Percentiles rank a stretch among this genome's conserved stretches.
These are phyloP conservation scores for Solanum rostratum DNA, from an alignment of 257 asterid species.

Conservation along the genomic window DNA sequence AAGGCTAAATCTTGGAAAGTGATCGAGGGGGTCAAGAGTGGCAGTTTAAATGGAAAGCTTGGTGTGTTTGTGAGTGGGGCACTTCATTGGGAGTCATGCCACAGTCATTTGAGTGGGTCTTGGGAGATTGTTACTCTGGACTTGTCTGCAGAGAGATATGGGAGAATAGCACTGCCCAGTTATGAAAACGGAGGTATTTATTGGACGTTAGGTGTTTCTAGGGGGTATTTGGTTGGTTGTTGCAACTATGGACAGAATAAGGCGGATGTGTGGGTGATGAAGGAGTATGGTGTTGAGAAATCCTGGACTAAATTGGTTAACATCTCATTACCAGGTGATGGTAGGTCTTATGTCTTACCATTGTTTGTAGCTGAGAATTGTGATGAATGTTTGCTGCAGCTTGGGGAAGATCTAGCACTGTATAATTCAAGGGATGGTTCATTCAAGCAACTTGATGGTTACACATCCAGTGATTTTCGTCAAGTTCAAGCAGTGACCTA, in stretches of 20 bases:
- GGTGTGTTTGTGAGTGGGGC: too few relatives aligned
- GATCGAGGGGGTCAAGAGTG: too few relatives aligned
- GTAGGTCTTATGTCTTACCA: not conserved
- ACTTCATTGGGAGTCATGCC: too few relatives aligned
- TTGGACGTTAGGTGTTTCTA: not conserved
- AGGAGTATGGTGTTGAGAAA: constrained; percentile 16
- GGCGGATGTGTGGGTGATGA: constrained; percentile 26
- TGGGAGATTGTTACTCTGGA: constrained; percentile 14
- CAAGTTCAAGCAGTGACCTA: constrained; percentile 2
- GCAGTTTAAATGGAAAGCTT: too few relatives aligned
- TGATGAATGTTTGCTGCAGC: constrained; percentile 2
- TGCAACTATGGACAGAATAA: not conserved
- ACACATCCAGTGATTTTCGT: not conserved
- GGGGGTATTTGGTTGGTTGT: constrained; percentile 6
- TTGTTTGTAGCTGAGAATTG: constrained; percentile 14
- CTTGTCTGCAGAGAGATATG: not conserved
- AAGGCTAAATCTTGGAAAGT: constrained; percentile 19
- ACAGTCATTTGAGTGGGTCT: not conserved
- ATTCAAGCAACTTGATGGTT: not conserved
- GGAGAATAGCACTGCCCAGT: not conserved
- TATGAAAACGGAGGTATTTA: not conserved
- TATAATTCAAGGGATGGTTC: not conserved
- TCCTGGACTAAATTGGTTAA: constrained; percentile 22
- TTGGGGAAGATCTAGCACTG: not conserved
- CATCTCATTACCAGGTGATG: not conserved